Conservation (phyloP, 768 basidiomycete genomes). For the Mrakia blollopis region DNA sequence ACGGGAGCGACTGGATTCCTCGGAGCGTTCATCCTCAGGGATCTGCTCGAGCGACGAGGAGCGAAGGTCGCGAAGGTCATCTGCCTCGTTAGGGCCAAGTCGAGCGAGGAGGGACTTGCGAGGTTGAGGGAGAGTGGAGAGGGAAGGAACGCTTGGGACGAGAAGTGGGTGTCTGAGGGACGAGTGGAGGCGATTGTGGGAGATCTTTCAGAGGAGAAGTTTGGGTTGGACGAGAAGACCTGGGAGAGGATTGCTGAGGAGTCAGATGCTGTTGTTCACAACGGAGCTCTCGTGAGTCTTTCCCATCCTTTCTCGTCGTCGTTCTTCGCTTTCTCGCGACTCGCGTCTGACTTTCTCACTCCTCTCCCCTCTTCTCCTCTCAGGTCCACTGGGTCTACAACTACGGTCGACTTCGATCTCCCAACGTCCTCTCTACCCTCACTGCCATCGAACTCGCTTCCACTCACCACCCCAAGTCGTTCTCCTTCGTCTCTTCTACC, state of each 20-base stretch:
- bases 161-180: conserved; percentile 65
- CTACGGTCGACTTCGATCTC: conserved; percentile 81
- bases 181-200: conserved; percentile 75
- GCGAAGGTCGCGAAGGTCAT: conserved; percentile 75
- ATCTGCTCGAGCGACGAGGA: conserved; percentile 59
- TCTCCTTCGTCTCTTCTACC: conserved; percentile 92
- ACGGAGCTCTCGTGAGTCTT: conserved; percentile 81
- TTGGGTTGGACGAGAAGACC: conserved; percentile 60
- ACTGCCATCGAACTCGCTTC: conserved; percentile 71
- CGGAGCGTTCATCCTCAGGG: conserved; percentile 81
- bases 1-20: conserved; percentile 97
- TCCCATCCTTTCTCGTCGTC: too few relatives aligned
- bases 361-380: background rate
- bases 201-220: conserved; percentile 68
- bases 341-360: background rate
- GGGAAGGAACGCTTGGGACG: conserved; percentile 84
- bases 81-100: conserved; percentile 78
- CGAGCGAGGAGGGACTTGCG: conserved; percentile 57
- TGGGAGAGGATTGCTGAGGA: conserved; percentile 69
- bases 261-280: conserved; percentile 81
- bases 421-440: conserved; percentile 90
- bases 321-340: background rate
- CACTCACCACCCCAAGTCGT: conserved; percentile 61
- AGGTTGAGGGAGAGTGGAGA: conserved; percentile 66
- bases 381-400: conserved; percentile 99